Conservation (phyloP, 495 filamentous ascomycete species). For the Penicillium psychrofluorescens region DNA sequence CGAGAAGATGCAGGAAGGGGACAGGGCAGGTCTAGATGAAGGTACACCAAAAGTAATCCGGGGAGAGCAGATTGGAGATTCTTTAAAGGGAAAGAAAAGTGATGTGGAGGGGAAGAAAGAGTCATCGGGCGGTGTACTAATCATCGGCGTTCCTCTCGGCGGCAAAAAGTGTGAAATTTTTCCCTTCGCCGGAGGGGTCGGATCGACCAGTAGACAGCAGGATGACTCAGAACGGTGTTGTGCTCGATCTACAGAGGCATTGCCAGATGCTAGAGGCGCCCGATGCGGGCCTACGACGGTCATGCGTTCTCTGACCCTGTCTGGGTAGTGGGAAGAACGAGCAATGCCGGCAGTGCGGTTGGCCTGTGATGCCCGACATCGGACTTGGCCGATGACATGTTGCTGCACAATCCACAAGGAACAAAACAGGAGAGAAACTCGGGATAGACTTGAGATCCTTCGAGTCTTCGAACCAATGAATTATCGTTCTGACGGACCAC, state of each 20-base stretch:
- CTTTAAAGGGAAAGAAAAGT: constrained; percentile 1
- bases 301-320: too few species aligned
- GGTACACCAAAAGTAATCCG: too few species aligned
- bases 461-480: neutral
- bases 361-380: constrained; percentile 1
- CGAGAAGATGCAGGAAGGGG: too few species aligned
- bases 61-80: neutral
- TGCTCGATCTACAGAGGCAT: too few species aligned
- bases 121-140: constrained; percentile 25
- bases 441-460: neutral
- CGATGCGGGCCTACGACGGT: too few species aligned
- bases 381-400: neutral
- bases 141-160: constrained; percentile 8
- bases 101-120: constrained; percentile 9
- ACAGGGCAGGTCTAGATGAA: too few species aligned
- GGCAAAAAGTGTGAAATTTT: constrained; percentile 21
- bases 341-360: too few species aligned
- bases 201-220: neutral
- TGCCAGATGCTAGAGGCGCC: too few species aligned
- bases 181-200: constrained; percentile 11
- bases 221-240: too few species aligned
- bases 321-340: too few species aligned
- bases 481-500: too few species aligned
- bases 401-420: neutral
- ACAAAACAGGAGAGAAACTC: neutral